Base-by-base conservation (phyloP, 2,329 filamentous ascomycete genomes). In the Curvularia eragrostidis region DNA sequence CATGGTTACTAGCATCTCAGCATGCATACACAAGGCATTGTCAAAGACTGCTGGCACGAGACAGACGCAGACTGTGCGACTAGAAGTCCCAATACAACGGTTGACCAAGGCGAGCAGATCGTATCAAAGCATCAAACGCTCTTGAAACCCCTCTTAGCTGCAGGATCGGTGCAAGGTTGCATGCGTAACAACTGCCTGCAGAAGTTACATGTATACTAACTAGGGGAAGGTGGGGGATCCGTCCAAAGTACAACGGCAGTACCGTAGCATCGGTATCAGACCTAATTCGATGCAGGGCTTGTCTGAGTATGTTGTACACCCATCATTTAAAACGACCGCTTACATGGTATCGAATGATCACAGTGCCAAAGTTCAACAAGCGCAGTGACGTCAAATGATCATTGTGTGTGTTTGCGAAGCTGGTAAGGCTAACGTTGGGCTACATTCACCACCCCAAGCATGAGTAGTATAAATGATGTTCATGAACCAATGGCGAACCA, bases 181-280 rank as follows among this genome's bases (percentile, higher is more conserved):
- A 28, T 23, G 28, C 44, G 34, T 9, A 21, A 34, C 12, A 18
- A 23, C 15, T 32, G 44, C 44, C 12, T 32, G 18, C 19, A 15
- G 13, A n/a, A 34, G 19, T 21, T 21, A 21, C 10, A 47, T 32
- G 15, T n/a, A n/a, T n/a, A 9, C 13, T n/a, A n/a, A 7, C 12
- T 26, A 15, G 13, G 13, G 3, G 19, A 23, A 42, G 19, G 5
- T 41, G 34, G 48, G 18, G 32, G 32, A 41, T 56, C 41, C 34
- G 26, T 24, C 24, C 10, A n/a, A 52, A 34, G 32, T 44, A 23
- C 48, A 52, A 56, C 48, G n/a, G 34, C 24, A 39, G 53, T 26
- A 13, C 48, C 42, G 15, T 46, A 42, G n/a, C 19, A 18, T 36
- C 34, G 36, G 43, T 30, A 39, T 15, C 34, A 56, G 41, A 19